A percentile compares a stretch with the other conserved stretches of the same genome.
Evolutionary conservation across 441 rosid genomes (phyloP).

Genomic region (Manihot esculenta): DNA sequence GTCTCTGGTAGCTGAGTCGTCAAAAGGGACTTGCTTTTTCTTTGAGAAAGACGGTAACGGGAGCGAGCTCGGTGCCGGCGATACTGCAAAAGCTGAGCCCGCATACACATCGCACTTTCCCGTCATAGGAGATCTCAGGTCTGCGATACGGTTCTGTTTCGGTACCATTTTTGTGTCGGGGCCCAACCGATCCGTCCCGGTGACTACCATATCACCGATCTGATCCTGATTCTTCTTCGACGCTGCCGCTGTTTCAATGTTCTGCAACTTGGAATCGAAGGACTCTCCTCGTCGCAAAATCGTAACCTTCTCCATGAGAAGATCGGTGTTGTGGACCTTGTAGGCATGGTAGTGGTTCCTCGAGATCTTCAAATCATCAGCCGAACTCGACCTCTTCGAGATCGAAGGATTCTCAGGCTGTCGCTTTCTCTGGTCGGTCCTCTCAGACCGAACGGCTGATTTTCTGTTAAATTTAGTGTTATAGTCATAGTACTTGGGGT

Average conservation of each 20-base stretch:
- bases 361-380: slow-evolving; percentile 22
- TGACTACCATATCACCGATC: slow-evolving; percentile 11
- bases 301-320: slow-evolving; percentile 46
- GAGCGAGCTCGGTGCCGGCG: slow-evolving; percentile 91
- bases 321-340: neutral
- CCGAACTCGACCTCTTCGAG: slow-evolving; percentile 27
- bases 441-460: slow-evolving; percentile 36
- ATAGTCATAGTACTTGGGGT: neutral
- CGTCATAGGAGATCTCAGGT: slow-evolving; percentile 27
- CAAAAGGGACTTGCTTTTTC: slow-evolving; percentile 46
- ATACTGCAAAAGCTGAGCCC: slow-evolving; percentile 70
- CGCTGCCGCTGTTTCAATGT: slow-evolving; percentile 5
- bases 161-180: slow-evolving; percentile 33
- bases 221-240: slow-evolving; percentile 17
- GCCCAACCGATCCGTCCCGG: slow-evolving; percentile 33
- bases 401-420: slow-evolving; percentile 37
- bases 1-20: slow-evolving; percentile 79
- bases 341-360: slow-evolving; percentile 2
- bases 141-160: slow-evolving; percentile 27
- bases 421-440: slow-evolving; percentile 38
- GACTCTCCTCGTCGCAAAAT: slow-evolving; percentile 68
- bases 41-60: slow-evolving; percentile 82
- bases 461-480: slow-evolving; percentile 40
- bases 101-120: slow-evolving; percentile 53
- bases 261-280: slow-evolving; percentile 51